A percentile compares a stretch with the other conserved stretches of the same genome.
Evolutionary conservation across 2,329 filamentous ascomycete species (phyloP).

Genomic region (Exutisphaerella laricina): DNA sequence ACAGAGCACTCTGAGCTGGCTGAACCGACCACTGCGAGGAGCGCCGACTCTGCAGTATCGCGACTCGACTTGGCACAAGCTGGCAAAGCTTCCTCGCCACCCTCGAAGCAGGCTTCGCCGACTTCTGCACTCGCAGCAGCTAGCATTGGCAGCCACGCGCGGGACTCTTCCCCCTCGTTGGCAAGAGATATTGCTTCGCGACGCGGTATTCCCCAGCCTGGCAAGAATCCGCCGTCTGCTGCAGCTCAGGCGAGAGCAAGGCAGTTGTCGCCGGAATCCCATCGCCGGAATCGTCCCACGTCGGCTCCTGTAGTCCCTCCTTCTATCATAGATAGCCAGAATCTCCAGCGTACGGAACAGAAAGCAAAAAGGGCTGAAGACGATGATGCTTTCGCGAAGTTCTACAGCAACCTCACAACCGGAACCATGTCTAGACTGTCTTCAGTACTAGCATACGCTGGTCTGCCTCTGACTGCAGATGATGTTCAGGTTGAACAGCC

Average conservation of each 20-base stretch:
- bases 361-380: constrained; percentile 23
- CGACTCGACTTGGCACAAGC: constrained; percentile 38
- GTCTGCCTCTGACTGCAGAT: constrained; percentile 61
- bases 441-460: constrained; percentile 86
- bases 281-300: constrained; percentile 16
- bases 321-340: constrained; percentile 30
- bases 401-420: constrained; percentile 81
- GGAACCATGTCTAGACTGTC: constrained; percentile 83
- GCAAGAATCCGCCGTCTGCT: constrained; percentile 22
- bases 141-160: constrained; percentile 22
- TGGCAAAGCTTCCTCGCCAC: constrained; percentile 14
- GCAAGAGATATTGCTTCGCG: constrained; percentile 37
- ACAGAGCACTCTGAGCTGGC: constrained; percentile 3
- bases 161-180: constrained; percentile 34
- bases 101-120: constrained; percentile 12
- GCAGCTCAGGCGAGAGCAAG: constrained; percentile 28
- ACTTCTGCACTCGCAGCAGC: constrained; percentile 25
- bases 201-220: constrained; percentile 31
- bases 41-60: constrained; percentile 36
- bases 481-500: constrained; percentile 26
- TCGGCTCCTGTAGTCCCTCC: constrained; percentile 25
- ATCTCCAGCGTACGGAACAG: constrained; percentile 11
- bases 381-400: constrained; percentile 73
- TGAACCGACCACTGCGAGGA: neutral
- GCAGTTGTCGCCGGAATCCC: constrained; percentile 30